Evolutionary conservation across 2,329 filamentous ascomycete genomes (phyloP).

Genomic region (Sclerotinia minor): DNA sequence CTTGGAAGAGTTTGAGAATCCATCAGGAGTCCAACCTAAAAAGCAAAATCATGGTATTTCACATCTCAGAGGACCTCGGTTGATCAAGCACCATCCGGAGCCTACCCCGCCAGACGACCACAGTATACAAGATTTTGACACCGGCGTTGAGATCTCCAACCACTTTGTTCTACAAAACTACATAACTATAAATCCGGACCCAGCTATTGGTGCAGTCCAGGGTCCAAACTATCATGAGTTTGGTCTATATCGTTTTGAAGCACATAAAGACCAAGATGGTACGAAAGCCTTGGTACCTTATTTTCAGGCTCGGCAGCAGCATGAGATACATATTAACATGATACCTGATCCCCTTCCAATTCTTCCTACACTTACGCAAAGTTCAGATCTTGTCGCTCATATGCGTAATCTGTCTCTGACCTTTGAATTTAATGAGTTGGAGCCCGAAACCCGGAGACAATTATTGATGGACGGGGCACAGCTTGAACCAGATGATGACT

Average conservation of each 20-base stretch:
- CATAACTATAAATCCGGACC: slow-evolving; percentile 48
- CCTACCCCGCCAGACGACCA: slow-evolving; percentile 45
- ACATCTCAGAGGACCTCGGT: slow-evolving; percentile 44
- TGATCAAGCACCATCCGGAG: slow-evolving; percentile 53
- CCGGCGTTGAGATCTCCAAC: slow-evolving; percentile 38
- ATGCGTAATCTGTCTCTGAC: slow-evolving; percentile 12
- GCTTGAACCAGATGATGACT: slow-evolving; percentile 18
- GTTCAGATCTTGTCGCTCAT: slow-evolving; percentile 12
- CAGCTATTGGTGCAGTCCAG: slow-evolving; percentile 56
- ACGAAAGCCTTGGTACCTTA: slow-evolving; percentile 48
- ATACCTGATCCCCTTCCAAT: neutral
- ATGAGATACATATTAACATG: slow-evolving; percentile 36
- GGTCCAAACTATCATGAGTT: slow-evolving; percentile 53
- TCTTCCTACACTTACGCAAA: neutral
- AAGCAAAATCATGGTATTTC: slow-evolving; percentile 4
- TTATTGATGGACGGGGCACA: slow-evolving; percentile 13
- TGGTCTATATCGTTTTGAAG: slow-evolving; percentile 50
- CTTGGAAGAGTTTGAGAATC: slow-evolving; percentile 1
- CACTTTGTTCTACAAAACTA: slow-evolving; percentile 46
- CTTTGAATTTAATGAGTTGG: slow-evolving; percentile 8
- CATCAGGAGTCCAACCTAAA: neutral
- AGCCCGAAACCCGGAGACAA: slow-evolving; percentile 14
- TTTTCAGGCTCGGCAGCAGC: slow-evolving; percentile 49
- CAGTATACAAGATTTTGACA: slow-evolving; percentile 28
- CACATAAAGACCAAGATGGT: slow-evolving; percentile 50